phyloP scores from a whole-genome alignment of 192 early-diverging fungal genomes.

The Powellomyces hirtus region DNA sequence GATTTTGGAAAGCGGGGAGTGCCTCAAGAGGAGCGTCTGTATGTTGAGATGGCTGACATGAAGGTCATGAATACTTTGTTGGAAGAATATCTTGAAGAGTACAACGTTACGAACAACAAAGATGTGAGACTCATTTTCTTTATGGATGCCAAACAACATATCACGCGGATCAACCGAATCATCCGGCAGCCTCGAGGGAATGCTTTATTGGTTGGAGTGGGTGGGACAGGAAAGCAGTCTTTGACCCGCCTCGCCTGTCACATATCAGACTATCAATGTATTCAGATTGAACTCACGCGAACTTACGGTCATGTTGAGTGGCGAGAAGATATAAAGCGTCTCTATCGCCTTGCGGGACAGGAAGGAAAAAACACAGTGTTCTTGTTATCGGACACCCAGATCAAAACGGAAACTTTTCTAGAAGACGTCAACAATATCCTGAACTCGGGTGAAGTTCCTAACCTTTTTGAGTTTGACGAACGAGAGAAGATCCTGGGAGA shows the following conservation, averaged over 20 bases:
- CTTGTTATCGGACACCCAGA: constrained; percentile 59
- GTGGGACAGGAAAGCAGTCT: constrained; percentile 61
- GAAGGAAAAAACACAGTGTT: constrained; percentile 65
- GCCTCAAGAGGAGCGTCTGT: constrained; percentile 54
- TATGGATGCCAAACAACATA: constrained; percentile 61
- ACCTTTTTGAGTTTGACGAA: constrained; percentile 60
- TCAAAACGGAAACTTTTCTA: constrained; percentile 57
- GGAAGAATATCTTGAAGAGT: constrained; percentile 66
- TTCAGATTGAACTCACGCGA: constrained; percentile 58
- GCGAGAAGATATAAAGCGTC: constrained; percentile 57
- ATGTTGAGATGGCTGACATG: constrained; percentile 56
- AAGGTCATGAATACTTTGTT: constrained; percentile 53
- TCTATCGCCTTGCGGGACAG: constrained; percentile 53
- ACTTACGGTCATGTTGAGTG: constrained; percentile 57
- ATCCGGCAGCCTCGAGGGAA: constrained; percentile 61
- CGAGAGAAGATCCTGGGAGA: constrained; percentile 61
- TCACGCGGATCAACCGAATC: constrained; percentile 52
- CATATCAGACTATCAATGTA: constrained; percentile 58
- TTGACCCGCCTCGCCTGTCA: constrained; percentile 58
- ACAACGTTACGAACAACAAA: constrained; percentile 60
- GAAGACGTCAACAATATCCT: constrained; percentile 61
- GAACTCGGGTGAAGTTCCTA: constrained; percentile 63
- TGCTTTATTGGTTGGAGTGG: constrained; percentile 57
- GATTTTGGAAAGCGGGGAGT: constrained; percentile 58
- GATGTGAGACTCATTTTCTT: constrained; percentile 60